phyloP scores from a whole-genome alignment of 225 moss, liverwort and hornwort species.

The Climacium dendroides region DNA sequence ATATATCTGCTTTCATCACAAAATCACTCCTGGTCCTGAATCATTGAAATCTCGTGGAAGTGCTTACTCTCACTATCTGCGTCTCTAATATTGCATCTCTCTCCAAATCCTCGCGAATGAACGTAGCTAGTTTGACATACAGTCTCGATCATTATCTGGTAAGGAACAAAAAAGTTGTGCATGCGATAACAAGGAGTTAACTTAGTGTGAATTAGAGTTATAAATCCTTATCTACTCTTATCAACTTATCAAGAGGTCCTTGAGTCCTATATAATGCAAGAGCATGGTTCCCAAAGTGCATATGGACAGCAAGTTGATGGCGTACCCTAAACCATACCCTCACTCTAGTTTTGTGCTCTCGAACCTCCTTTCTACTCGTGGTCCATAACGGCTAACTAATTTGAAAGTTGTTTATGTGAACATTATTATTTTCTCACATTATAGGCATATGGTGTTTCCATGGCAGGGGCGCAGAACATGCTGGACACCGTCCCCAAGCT shows the following conservation, averaged over 20 bases:
- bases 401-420: background rate
- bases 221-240: background rate
- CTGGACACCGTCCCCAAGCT: slow-evolving; percentile 31
- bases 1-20: background rate
- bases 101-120: background rate
- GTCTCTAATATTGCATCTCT: background rate
- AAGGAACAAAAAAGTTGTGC: background rate
- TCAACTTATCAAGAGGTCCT: no score
- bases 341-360: background rate
- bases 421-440: background rate
- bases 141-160: background rate
- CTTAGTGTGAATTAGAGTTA: background rate
- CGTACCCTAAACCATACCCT: background rate
- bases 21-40: background rate
- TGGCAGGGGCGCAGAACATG: slow-evolving; percentile 31
- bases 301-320: background rate
- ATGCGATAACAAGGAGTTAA: background rate
- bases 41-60: background rate
- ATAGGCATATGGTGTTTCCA: background rate
- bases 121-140: background rate
- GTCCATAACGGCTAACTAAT: background rate
- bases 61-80: no score
- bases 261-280: background rate
- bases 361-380: background rate
- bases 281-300: background rate